A percentile compares a stretch with the other conserved stretches of the same genome.
These are phyloP conservation scores for Penicillium robsamsonii DNA, from an alignment of 495 filamentous ascomycete genomes.

Conservation along the genomic window DNA sequence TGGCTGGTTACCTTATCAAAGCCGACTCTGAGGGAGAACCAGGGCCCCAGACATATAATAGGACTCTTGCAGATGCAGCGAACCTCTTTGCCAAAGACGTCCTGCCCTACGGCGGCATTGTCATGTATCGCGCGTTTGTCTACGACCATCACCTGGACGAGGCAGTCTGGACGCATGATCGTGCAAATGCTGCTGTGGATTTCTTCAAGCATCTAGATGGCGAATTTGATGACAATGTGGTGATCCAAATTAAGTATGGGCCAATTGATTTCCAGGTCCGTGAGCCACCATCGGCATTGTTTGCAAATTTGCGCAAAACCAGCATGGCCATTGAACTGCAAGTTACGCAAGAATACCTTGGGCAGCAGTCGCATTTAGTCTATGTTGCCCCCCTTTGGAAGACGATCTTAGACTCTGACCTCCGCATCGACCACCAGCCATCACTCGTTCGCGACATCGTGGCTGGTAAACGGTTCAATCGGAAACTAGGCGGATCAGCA, in stretches of 20 bases:
- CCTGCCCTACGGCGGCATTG: slow-evolving; percentile 60
- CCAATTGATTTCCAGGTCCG: slow-evolving; percentile 77
- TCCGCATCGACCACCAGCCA: slow-evolving; percentile 55
- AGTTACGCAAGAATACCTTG: slow-evolving; percentile 68
- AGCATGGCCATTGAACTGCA: slow-evolving; percentile 62
- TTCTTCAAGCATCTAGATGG: slow-evolving; percentile 65
- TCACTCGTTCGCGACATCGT: slow-evolving; percentile 57
- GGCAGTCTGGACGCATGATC: slow-evolving; percentile 61
- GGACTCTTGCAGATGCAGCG: slow-evolving; percentile 66
- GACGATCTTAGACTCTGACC: slow-evolving; percentile 62
- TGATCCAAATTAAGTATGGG: slow-evolving; percentile 72
- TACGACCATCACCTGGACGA: slow-evolving; percentile 61
- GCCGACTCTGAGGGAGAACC: slow-evolving; percentile 74
- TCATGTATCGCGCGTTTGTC: slow-evolving; percentile 74
- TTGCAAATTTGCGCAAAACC: slow-evolving; percentile 60
- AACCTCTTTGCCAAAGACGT: slow-evolving; percentile 66
- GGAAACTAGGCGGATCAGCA: slow-evolving; percentile 58
- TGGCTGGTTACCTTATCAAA: slow-evolving; percentile 70
- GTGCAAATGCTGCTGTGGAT: slow-evolving; percentile 66
- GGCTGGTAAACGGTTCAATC: slow-evolving; percentile 57
- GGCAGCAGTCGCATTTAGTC: slow-evolving; percentile 67
- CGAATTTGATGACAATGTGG: slow-evolving; percentile 66
- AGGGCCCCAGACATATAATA: slow-evolving; percentile 65
- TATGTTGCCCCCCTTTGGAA: slow-evolving; percentile 69
- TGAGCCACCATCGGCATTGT: slow-evolving; percentile 66